These are phyloP conservation scores for Kodamaea derodonti DNA, from an alignment of 1,139 yeast species.

Conservation along the genomic window DNA sequence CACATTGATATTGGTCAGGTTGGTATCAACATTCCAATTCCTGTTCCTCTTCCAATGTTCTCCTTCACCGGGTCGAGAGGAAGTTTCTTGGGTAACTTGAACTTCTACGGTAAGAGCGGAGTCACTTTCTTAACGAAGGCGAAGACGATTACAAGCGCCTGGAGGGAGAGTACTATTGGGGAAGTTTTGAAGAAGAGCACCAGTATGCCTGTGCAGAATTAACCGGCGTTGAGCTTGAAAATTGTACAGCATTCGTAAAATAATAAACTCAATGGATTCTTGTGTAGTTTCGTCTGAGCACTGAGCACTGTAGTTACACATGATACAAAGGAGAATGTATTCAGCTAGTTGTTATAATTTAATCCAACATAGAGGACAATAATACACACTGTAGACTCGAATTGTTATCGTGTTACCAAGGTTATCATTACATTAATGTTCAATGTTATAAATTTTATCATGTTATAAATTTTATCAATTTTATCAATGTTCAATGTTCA, in stretches of 20 bases:
- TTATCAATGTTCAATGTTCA: too few species aligned
- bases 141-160: constrained; percentile 69
- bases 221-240: constrained; percentile 5
- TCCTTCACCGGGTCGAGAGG: constrained; percentile 79
- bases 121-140: constrained; percentile 70
- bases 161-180: constrained; percentile 60
- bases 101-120: constrained; percentile 77
- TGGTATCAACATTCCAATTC: constrained; percentile 78
- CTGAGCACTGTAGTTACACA: too few species aligned
- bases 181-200: constrained; percentile 50
- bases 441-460: too few species aligned
- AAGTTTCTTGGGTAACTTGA: constrained; percentile 74
- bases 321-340: too few species aligned
- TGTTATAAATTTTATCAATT: too few species aligned
- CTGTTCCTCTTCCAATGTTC: constrained; percentile 83
- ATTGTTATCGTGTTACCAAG: too few species aligned
- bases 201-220: constrained; percentile 63
- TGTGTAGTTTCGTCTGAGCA: not conserved
- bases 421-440: too few species aligned
- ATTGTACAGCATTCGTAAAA: not conserved
- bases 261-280: not conserved
- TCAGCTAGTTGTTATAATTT: too few species aligned
- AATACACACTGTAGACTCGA: too few species aligned
- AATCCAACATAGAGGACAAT: too few species aligned
- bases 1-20: constrained; percentile 75